phyloP scores from a whole-genome alignment of 345 rosid species.

The Melastoma malabathricum region DNA sequence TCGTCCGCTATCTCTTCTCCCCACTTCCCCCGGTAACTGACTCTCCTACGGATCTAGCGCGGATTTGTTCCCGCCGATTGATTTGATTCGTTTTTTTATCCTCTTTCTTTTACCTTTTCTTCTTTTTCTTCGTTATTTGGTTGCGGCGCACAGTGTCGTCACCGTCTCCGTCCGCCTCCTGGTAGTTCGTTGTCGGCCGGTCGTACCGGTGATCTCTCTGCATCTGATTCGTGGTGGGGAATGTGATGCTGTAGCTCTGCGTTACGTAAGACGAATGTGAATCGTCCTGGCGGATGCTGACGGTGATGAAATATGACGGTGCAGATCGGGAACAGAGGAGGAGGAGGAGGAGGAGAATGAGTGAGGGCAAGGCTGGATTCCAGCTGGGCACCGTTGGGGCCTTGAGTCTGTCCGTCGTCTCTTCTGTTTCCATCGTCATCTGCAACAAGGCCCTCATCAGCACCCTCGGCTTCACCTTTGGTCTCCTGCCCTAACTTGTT shows the following conservation, averaged over 20 bases:
- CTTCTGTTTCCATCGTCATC: slow-evolving; percentile 97
- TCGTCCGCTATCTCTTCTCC: not conserved
- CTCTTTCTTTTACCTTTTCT: no score
- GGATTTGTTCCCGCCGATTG: not conserved
- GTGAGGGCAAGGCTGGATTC: slow-evolving; percentile 62
- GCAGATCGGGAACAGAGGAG: slow-evolving; percentile 24
- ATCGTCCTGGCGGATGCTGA: not conserved
- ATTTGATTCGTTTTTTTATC: no score
- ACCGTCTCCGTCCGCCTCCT: no score
- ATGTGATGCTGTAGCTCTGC: no score
- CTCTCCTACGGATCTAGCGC: slow-evolving; percentile 36
- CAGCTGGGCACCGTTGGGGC: slow-evolving; percentile 96
- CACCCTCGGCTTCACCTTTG: slow-evolving; percentile 93
- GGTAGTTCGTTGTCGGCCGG: no score
- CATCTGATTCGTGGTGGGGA: no score
- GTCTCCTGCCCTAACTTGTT: slow-evolving; percentile 16
- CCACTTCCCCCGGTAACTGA: not conserved
- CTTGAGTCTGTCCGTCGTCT: slow-evolving; percentile 84
- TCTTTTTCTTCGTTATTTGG: no score
- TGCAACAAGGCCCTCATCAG: slow-evolving; percentile 99
- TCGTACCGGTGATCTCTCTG: no score
- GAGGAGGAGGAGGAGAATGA: slow-evolving; percentile 50
- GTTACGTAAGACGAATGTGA: no score
- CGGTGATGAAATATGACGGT: slow-evolving; percentile 15
- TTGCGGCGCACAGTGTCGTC: no score